These are phyloP conservation scores for Colletotrichum tanaceti DNA, from an alignment of 2,329 filamentous ascomycete genomes.

Conservation along the genomic window DNA sequence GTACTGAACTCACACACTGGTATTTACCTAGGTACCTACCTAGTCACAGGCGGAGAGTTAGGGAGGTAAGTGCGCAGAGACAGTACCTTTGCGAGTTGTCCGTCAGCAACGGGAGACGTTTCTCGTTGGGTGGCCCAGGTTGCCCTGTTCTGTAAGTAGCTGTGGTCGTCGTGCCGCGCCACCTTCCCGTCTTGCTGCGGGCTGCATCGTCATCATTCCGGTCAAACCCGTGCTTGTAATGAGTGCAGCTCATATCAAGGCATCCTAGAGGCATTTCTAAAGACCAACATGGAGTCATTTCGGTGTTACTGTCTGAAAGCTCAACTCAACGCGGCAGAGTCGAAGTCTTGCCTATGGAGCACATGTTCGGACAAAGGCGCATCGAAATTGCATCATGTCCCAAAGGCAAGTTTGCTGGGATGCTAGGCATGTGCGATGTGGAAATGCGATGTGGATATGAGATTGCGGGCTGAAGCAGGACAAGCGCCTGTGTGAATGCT, in stretches of 20 bases:
- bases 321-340: neutral
- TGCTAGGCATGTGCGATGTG: conserved; percentile 22
- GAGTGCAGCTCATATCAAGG: neutral
- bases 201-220: conserved; percentile 26
- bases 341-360: neutral
- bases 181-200: conserved; percentile 24
- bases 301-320: neutral
- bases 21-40: no score
- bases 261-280: neutral
- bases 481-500: conserved; percentile 19
- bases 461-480: conserved; percentile 19
- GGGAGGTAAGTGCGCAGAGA: neutral
- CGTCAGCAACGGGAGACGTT: neutral
- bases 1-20: no score
- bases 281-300: neutral
- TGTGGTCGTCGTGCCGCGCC: conserved; percentile 6
- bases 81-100: neutral
- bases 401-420: conserved; percentile 6
- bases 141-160: no score
- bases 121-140: no score
- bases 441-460: conserved; percentile 20
- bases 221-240: neutral
- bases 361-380: conserved; percentile 26
- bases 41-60: neutral
- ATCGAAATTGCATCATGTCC: neutral